Evolutionary conservation across 805 yeast species (phyloP), one percentile per base, ranked within the genome.

Genomic region (Kodamaea leandrae): DNA sequence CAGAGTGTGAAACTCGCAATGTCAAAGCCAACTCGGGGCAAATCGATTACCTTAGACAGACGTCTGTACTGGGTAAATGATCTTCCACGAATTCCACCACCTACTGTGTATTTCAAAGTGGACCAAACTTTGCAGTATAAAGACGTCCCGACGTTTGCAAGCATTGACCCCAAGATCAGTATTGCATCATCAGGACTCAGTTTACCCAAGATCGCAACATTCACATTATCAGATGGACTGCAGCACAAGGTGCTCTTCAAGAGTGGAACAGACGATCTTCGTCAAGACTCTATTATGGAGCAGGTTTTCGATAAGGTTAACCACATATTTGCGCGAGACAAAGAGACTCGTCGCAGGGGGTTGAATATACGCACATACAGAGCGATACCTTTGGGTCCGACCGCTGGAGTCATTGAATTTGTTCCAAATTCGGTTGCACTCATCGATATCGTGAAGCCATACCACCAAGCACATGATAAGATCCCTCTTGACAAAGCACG

Each of bases 251-350:
- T 83, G 55, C 66, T 93, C 14, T 64, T 90, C 49, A 93, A 93
- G 57, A 87, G 87, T 18, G 89, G 95, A 4, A 75, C 86, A 7
- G 99, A 93, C 63, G 99, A 93, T 62, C 66, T 93, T 39, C 68
- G 98, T 38, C 99, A 95, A 62, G 99, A 93, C 63, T 86, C 96
- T 0, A 87, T 93, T 42, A 95, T 93, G 99, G 95, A 91, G 58
- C 98, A 93, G 57, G 98, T 91, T 1, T 93, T 95, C 60, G 83
- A 76, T 15, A 86, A 89, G 53, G 96, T 89, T 12, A 89, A 90
- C 54, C 61, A 68, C 10, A 74, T 88, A 26, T 71, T 91, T 41
- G 58, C 51, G 8, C 65, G 65, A 17, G 80, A 86, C 53, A 71
- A 71, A 39, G 77, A 76, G 23, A 71, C 91, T 0, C 58, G 80